A percentile compares a stretch with the other conserved stretches of the same genome.
phyloP scores from a whole-genome alignment of 2,329 filamentous ascomycete genomes.

The Talaromyces piceae region DNA sequence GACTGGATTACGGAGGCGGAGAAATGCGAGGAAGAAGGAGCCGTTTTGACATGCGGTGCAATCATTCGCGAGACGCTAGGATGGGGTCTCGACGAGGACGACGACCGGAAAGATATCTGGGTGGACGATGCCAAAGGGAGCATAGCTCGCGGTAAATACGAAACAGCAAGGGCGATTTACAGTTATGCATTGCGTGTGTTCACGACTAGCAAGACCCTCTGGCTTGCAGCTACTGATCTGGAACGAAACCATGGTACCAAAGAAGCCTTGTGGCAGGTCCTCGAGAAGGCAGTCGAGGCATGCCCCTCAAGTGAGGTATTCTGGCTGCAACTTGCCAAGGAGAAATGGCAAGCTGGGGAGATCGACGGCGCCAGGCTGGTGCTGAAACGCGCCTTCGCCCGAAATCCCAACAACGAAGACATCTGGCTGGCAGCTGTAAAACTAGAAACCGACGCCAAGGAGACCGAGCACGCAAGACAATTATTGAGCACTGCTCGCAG shows the following conservation, averaged over 20 bases:
- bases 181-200: constrained; percentile 86
- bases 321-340: constrained; percentile 93
- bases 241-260: constrained; percentile 83
- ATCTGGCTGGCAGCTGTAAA: constrained; percentile 97
- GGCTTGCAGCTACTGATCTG: constrained; percentile 83
- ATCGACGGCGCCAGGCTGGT: constrained; percentile 80
- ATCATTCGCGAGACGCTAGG: constrained; percentile 91
- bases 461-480: constrained; percentile 72
- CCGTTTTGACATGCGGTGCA: constrained; percentile 73
- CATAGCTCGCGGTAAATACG: constrained; percentile 73
- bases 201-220: constrained; percentile 76
- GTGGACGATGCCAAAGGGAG: constrained; percentile 83
- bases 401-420: constrained; percentile 94
- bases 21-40: constrained; percentile 87
- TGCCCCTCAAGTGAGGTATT: constrained; percentile 85
- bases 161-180: constrained; percentile 89
- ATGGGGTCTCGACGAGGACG: constrained; percentile 89
- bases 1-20: constrained; percentile 96
- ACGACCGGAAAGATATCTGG: constrained; percentile 93
- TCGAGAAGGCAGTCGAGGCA: constrained; percentile 89
- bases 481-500: constrained; percentile 75
- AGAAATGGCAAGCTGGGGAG: constrained; percentile 85
- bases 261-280: constrained; percentile 72
- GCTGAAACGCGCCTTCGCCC: constrained; percentile 81
- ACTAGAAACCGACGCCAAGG: constrained; percentile 81